Percentiles rank a stretch among this genome's conserved stretches.
Evolutionary conservation across 768 basidiomycete species (phyloP).

Genomic region (Megacollybia marginata): DNA sequence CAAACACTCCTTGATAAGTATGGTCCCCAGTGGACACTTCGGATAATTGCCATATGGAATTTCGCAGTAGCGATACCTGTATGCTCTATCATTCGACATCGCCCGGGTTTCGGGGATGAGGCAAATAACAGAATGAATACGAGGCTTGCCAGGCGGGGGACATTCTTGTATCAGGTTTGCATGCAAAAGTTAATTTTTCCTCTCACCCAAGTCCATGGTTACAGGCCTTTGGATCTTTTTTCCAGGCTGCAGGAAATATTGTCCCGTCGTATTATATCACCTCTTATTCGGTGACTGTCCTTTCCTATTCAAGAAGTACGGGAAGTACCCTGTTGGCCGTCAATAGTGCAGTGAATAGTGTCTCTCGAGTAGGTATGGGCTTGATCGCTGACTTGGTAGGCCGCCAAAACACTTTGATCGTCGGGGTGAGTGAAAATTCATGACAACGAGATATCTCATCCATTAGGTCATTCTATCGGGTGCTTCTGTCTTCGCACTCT

Average conservation of each 20-base stretch:
- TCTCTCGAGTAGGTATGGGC: conserved; percentile 32
- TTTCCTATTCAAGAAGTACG: conserved; percentile 27
- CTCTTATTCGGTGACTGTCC: conserved; percentile 31
- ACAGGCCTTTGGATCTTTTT: conserved; percentile 30
- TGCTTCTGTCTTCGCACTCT: conserved; percentile 31
- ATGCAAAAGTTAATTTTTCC: not conserved
- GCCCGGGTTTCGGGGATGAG: conserved; percentile 12
- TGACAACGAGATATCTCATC: not conserved
- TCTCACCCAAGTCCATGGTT: not conserved
- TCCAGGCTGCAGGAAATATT: conserved; percentile 38
- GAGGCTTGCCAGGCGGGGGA: conserved; percentile 28
- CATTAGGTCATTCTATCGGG: conserved; percentile 30
- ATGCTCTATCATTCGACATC: conserved; percentile 24
- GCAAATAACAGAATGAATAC: conserved; percentile 24
- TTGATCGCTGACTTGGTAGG: conserved; percentile 33
- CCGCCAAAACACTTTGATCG: conserved; percentile 36
- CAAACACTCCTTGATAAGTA: conserved; percentile 25
- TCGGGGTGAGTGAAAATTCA: conserved; percentile 18
- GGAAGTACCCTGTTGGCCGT: conserved; percentile 32
- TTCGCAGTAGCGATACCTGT: conserved; percentile 28
- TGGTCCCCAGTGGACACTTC: conserved; percentile 27
- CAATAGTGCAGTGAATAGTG: conserved; percentile 35
- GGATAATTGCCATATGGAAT: conserved; percentile 35
- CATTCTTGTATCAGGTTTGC: conserved; percentile 33
- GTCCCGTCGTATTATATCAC: conserved; percentile 37